phyloP scores from a whole-genome alignment of 2,329 filamentous ascomycete genomes.

The Endoconidiophora laricicola region DNA sequence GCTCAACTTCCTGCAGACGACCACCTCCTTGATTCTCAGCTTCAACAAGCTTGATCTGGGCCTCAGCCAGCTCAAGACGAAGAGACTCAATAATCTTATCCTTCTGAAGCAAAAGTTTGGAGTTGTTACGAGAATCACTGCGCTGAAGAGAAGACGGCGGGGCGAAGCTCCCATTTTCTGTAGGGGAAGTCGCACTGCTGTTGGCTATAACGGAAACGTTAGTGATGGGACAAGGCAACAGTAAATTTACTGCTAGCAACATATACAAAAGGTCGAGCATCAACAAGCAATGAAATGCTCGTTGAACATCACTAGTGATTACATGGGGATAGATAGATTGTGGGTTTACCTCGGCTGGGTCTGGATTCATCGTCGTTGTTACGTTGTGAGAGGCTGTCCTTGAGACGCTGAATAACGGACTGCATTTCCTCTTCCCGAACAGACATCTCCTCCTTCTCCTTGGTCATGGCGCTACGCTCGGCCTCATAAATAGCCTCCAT shows the following conservation, averaged over 20 bases:
- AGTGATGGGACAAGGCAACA: neutral
- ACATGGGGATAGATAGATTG: neutral
- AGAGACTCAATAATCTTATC: constrained; percentile 91
- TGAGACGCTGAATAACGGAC: constrained; percentile 73
- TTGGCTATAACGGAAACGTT: constrained; percentile 22
- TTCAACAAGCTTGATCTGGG: constrained; percentile 88
- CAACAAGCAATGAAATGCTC: neutral
- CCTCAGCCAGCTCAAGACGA: constrained; percentile 80
- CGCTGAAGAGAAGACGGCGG: constrained; percentile 70
- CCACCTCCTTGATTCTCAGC: constrained; percentile 86
- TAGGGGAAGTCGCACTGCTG: constrained; percentile 36
- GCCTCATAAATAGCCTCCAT: constrained; percentile 86
- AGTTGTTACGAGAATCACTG: constrained; percentile 78
- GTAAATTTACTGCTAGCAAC: neutral
- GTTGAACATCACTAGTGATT: neutral
- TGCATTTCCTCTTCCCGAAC: constrained; percentile 83
- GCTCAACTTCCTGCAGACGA: constrained; percentile 76
- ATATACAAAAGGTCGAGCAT: neutral
- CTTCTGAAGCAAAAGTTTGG: constrained; percentile 81
- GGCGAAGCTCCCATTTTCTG: constrained; percentile 62
- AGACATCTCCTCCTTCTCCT: constrained; percentile 79
- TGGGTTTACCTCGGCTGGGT: constrained; percentile 11
- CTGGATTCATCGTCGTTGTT: constrained; percentile 29
- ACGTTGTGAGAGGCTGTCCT: constrained; percentile 71
- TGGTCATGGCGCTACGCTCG: constrained; percentile 70